Base-by-base conservation (phyloP, 352 stramenopile species). In the Phytophthora litchii region DNA sequence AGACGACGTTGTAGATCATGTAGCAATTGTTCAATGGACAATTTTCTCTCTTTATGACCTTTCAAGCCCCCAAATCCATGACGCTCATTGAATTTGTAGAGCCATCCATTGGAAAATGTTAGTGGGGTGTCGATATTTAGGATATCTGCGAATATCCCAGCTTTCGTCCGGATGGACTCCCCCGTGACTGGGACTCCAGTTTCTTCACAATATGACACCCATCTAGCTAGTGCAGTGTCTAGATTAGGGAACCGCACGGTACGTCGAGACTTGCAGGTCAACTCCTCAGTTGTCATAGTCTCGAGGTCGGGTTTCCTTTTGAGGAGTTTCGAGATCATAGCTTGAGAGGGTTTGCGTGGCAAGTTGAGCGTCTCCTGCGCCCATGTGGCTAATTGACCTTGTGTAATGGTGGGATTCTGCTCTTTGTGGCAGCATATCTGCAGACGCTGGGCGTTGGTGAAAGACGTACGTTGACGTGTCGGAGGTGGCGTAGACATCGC, bases 241-340 rank as follows among this genome's bases (percentile, higher is more conserved):
- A 74, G 29, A 4, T 58, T 42, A 0, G 66, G 66, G 40, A 61
- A 70, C 23, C 66, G 66, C 29, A 71, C 60, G 1, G 44, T 65
- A 3, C 66, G 54, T 3, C 49, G 48, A 3, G 53, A 64, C 41
- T 73, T 73, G 47, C 36, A 70, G 6, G 19, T 45, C 44, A 73
- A 64, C 49, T 65, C 47, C 31, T 68, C 59, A 19, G 13, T 46
- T 23, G 64, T 62, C 53, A 69, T 69, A 20, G 10, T 49, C 29
- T 73, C 64, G 4, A 73, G 32, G 38, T 59, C 59, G 3, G 11
- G 16, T 60, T 73, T 70, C 21, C 64, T 50, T 48, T 73, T 73
- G 17, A 73, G 59, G 21, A 73, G 43, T 59, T 73, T 73, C 4
- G 59, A 70, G 21, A 73, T 73, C 64, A 73, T 73, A 32, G 59